These are phyloP conservation scores for Leccinum proliferum DNA, from an alignment of 1,284 basidiomycete genomes.

Conservation along the genomic window DNA sequence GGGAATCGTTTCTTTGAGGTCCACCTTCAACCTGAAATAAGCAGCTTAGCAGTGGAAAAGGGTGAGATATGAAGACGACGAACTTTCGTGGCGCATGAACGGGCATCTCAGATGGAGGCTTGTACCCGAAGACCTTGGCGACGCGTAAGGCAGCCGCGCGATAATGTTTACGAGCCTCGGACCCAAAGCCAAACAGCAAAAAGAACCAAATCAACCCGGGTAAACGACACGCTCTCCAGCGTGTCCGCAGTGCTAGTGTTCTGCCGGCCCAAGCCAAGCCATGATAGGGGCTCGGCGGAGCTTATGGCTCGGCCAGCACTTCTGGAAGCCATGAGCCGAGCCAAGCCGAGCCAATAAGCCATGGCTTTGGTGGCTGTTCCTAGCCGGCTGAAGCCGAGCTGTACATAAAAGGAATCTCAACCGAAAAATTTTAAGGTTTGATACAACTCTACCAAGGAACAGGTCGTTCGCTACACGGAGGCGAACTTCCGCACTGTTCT, in stretches of 20 bases:
- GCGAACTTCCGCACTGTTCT: background rate
- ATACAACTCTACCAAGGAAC: background rate
- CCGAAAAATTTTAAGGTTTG: background rate
- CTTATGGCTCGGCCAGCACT: background rate
- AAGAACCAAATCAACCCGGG: conserved; percentile 45
- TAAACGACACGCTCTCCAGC: no score
- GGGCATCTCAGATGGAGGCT: conserved; percentile 5
- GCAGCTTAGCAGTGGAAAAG: background rate
- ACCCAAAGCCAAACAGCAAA: conserved; percentile 37
- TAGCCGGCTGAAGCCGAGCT: background rate
- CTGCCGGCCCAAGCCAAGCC: background rate
- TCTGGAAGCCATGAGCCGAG: background rate
- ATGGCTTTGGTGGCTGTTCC: background rate
- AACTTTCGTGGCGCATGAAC: conserved; percentile 8
- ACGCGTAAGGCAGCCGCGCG: conserved; percentile 6
- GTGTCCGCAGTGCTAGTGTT: no score
- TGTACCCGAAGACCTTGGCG: conserved; percentile 15
- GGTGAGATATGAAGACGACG: conserved; percentile 5
- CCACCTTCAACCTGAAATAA: conserved; percentile 9
- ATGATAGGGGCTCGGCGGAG: background rate
- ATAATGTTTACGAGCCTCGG: conserved; percentile 36
- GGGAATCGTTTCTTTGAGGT: conserved; percentile 11
- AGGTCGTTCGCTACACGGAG: background rate
- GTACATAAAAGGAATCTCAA: background rate
- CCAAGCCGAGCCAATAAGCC: background rate